A percentile compares a stretch with the other conserved stretches of the same genome.
Conservation (phyloP, 148 eudicot genomes). For the Chenopodium album region DNA sequence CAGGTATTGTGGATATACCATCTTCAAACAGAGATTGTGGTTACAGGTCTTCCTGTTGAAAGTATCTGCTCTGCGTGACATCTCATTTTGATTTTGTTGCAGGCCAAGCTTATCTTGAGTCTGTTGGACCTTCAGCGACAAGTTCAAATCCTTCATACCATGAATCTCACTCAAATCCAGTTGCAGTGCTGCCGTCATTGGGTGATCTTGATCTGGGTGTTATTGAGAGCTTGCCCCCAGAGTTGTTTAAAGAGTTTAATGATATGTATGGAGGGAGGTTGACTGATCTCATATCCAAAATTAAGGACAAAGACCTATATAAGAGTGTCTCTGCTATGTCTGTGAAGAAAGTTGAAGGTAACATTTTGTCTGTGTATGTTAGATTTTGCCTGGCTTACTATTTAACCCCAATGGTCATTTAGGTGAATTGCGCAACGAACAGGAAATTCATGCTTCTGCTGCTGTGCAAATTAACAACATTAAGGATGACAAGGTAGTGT, state of each 20-base stretch:
- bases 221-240: slow-evolving; percentile 79
- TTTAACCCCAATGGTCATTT: slow-evolving; percentile 23
- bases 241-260: slow-evolving; percentile 74
- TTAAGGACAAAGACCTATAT: slow-evolving; percentile 39
- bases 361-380: background rate
- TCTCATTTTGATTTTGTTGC: slow-evolving; percentile 14
- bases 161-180: slow-evolving; percentile 28
- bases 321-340: slow-evolving; percentile 13
- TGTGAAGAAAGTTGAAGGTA: slow-evolving; percentile 39
- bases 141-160: slow-evolving; percentile 31
- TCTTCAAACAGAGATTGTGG: background rate
- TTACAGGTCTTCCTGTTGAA: background rate
- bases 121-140: slow-evolving; percentile 23
- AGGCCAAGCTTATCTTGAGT: slow-evolving; percentile 31
- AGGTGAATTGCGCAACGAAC: slow-evolving; percentile 27
- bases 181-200: slow-evolving; percentile 56
- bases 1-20: slow-evolving; percentile 38
- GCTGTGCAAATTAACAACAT: slow-evolving; percentile 16
- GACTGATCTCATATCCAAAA: slow-evolving; percentile 46
- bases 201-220: slow-evolving; percentile 83
- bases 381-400: background rate
- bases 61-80: slow-evolving; percentile 3
- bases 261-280: slow-evolving; percentile 74
- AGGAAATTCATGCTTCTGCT: slow-evolving; percentile 15
- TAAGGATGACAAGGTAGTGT: slow-evolving; percentile 38